phyloP scores from a whole-genome alignment of 2,329 filamentous ascomycete genomes.

The Phialocephala subalpina region DNA sequence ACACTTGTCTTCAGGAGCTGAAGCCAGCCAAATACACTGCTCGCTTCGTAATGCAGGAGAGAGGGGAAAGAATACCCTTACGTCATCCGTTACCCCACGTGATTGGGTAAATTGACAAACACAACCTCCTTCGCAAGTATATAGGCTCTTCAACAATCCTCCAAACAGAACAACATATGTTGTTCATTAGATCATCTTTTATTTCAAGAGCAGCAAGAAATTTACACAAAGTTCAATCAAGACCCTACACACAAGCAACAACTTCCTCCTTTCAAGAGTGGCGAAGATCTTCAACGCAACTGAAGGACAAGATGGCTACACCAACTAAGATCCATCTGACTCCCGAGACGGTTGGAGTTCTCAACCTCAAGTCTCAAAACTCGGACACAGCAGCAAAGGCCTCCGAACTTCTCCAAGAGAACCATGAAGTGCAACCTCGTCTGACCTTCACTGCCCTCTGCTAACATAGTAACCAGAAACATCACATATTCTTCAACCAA shows the following conservation, averaged over 20 bases:
- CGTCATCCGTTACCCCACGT: not conserved
- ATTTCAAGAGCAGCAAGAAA: not conserved
- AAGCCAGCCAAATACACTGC: not conserved
- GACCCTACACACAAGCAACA: slow-evolving; percentile 17
- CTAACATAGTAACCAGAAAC: slow-evolving; percentile 53
- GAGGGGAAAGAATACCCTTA: not conserved
- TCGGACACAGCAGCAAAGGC: slow-evolving; percentile 67
- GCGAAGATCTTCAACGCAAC: slow-evolving; percentile 20
- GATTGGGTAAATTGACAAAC: not conserved
- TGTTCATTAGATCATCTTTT: slow-evolving; percentile 3
- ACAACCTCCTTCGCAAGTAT: not conserved
- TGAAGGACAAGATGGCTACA: slow-evolving; percentile 19
- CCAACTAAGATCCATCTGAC: slow-evolving; percentile 55
- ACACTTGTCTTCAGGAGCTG: not conserved
- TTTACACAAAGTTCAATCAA: not conserved
- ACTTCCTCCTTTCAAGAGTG: slow-evolving; percentile 28
- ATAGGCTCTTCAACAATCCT: not conserved
- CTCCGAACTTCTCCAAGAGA: slow-evolving; percentile 76
- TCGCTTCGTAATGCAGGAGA: not conserved
- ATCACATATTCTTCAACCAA: slow-evolving; percentile 84
- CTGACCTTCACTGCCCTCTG: not conserved
- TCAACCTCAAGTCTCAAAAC: slow-evolving; percentile 55
- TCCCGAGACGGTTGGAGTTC: slow-evolving; percentile 58
- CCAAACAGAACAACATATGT: slow-evolving; percentile 7
- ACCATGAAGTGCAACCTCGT: slow-evolving; percentile 62